Evolutionary conservation across 495 filamentous ascomycete species (phyloP).

Genomic region (Aspergillus funiculosus): DNA sequence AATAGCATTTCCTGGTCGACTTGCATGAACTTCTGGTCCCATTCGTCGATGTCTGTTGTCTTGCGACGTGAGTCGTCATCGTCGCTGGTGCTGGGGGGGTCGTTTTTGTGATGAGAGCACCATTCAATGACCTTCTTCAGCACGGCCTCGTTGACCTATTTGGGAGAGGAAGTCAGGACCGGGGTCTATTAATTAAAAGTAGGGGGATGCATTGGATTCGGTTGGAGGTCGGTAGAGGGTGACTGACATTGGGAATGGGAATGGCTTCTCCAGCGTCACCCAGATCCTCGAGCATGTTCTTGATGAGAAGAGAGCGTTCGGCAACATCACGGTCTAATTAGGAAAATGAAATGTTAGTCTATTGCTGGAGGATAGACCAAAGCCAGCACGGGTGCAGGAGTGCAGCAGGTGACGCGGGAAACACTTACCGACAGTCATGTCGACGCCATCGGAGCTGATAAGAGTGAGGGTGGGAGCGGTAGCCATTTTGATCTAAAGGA

Average conservation of each 20-base stretch:
- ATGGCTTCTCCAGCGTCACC: constrained; percentile 64
- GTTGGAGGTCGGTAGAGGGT: not conserved
- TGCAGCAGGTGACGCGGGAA: not conserved
- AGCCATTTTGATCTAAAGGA: constrained; percentile 17
- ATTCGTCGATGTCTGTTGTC: constrained; percentile 97
- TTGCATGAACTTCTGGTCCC: constrained; percentile 99
- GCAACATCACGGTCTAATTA: constrained; percentile 70
- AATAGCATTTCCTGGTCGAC: constrained; percentile 99
- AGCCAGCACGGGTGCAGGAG: not conserved
- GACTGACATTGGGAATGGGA: constrained; percentile 81
- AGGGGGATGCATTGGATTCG: too few relatives aligned
- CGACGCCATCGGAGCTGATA: constrained; percentile 51
- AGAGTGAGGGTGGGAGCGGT: constrained; percentile 39
- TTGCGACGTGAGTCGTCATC: constrained; percentile 94
- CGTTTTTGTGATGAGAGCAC: constrained; percentile 89
- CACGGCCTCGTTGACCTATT: constrained; percentile 85
- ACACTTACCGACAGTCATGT: constrained; percentile 51
- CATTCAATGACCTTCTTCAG: constrained; percentile 95
- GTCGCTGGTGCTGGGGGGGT: constrained; percentile 74
- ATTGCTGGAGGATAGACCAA: not conserved
- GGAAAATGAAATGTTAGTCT: constrained; percentile 7
- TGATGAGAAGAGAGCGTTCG: constrained; percentile 90
- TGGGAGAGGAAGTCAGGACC: not conserved
- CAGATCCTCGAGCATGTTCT: constrained; percentile 95
- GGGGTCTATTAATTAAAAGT: too few relatives aligned